A percentile compares a stretch with the other conserved stretches of the same genome.
phyloP scores from a whole-genome alignment of 805 yeast genomes.

The Candida peoriensis region DNA sequence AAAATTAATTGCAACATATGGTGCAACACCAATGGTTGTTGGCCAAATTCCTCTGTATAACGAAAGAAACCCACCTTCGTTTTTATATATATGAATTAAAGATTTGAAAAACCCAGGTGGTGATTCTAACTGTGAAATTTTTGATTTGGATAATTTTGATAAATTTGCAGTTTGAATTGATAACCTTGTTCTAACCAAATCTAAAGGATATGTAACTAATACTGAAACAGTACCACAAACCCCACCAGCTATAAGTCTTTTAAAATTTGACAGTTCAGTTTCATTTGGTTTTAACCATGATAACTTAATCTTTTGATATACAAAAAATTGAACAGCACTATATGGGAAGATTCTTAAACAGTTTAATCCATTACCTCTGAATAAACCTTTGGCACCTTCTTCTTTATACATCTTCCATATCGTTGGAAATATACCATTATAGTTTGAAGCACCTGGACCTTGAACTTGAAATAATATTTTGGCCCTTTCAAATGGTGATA shows the following conservation, averaged over 20 bases:
- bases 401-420: conserved; percentile 75
- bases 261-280: conserved; percentile 41
- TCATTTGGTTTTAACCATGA: conserved; percentile 28
- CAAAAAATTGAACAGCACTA: conserved; percentile 89
- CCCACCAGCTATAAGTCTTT: conserved; percentile 73
- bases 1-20: conserved; percentile 90
- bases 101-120: conserved; percentile 73
- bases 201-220: conserved; percentile 84
- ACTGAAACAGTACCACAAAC: conserved; percentile 79
- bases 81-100: conserved; percentile 50
- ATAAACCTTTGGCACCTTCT: conserved; percentile 88
- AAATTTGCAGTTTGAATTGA: conserved; percentile 82
- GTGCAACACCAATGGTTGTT: conserved; percentile 93
- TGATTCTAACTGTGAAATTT: conserved; percentile 28
- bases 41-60: conserved; percentile 84
- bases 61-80: conserved; percentile 79
- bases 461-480: conserved; percentile 90
- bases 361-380: conserved; percentile 87
- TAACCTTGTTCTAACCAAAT: conserved; percentile 82
- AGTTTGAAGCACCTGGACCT: conserved; percentile 41
- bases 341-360: conserved; percentile 90
- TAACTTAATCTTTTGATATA: conserved; percentile 61
- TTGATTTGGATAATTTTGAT: conserved; percentile 37
- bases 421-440: conserved; percentile 71
- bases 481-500: conserved; percentile 92